These are phyloP conservation scores for Cymbopogon flexuosus DNA, from an alignment of 202 grass and related monocot genomes.

Conservation along the genomic window DNA sequence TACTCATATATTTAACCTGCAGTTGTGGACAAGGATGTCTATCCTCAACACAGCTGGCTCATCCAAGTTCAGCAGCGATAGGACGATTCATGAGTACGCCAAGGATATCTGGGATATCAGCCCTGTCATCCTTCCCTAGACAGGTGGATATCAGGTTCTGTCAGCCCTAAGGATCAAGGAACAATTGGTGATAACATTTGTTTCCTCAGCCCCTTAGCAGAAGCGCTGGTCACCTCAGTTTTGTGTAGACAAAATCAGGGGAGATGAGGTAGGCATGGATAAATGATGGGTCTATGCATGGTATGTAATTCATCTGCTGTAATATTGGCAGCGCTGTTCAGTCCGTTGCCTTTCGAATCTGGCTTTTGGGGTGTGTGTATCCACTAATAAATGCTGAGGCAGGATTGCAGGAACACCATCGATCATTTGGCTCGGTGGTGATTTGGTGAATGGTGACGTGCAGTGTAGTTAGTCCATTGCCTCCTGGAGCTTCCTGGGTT, in stretches of 20 bases:
- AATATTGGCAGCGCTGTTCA: background rate
- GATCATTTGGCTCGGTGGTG: background rate
- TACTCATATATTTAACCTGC: constrained; percentile 15
- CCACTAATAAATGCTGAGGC: constrained; percentile 30
- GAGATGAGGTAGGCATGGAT: background rate
- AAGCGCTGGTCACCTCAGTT: constrained; percentile 11
- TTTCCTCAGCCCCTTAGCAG: background rate
- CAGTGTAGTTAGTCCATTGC: background rate
- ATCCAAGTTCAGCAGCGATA: constrained; percentile 88
- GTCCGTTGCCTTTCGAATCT: background rate
- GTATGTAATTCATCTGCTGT: background rate
- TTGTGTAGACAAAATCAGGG: constrained; percentile 9
- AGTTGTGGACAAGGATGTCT: constrained; percentile 94
- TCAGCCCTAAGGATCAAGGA: background rate
- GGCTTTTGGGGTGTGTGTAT: background rate
- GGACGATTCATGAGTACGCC: constrained; percentile 89
- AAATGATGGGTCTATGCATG: background rate
- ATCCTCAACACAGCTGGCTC: constrained; percentile 81
- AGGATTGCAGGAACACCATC: constrained; percentile 17
- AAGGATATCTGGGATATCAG: constrained; percentile 84
- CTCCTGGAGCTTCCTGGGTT: background rate
- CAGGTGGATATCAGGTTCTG: background rate
- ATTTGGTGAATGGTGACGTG: background rate
- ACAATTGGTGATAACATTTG: background rate
- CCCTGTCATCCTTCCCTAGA: constrained; percentile 49